phyloP scores from a whole-genome alignment of 306 rosid genomes.

The Styphnolobium japonicum region DNA sequence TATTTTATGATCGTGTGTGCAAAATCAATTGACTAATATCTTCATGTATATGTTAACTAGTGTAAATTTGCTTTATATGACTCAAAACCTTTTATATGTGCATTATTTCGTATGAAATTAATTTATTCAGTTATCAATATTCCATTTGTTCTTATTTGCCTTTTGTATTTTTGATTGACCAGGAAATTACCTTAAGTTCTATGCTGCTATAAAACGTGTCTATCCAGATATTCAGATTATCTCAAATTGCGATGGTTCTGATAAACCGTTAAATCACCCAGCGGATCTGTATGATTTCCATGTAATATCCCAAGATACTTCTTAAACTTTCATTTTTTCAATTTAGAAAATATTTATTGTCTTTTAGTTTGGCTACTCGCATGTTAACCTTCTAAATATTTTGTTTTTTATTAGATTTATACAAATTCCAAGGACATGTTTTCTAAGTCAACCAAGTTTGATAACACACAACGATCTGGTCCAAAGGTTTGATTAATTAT shows the following conservation, averaged over 20 bases:
- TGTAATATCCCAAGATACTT: conserved; percentile 34
- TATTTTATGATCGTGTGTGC: too few relatives aligned
- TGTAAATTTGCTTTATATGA: neutral
- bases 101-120: neutral
- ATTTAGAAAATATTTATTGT: neutral
- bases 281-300: conserved; percentile 78
- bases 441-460: conserved; percentile 43
- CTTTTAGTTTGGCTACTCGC: neutral
- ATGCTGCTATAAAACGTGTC: conserved; percentile 45
- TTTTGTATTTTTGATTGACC: neutral
- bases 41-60: neutral
- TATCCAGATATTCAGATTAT: conserved; percentile 78
- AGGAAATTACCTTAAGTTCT: conserved; percentile 73
- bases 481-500: conserved; percentile 9
- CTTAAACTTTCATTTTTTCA: neutral
- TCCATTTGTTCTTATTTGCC: neutral
- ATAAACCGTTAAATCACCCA: conserved; percentile 51
- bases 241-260: conserved; percentile 75
- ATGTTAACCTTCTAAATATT: neutral
- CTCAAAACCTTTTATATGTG: too few relatives aligned
- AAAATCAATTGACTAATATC: neutral
- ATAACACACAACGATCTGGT: conserved; percentile 44
- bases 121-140: neutral
- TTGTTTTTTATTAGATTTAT: conserved; percentile 46
- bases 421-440: conserved; percentile 55